phyloP scores from a whole-genome alignment of 306 rosid genomes.

The Lathyrus tuberosus region DNA sequence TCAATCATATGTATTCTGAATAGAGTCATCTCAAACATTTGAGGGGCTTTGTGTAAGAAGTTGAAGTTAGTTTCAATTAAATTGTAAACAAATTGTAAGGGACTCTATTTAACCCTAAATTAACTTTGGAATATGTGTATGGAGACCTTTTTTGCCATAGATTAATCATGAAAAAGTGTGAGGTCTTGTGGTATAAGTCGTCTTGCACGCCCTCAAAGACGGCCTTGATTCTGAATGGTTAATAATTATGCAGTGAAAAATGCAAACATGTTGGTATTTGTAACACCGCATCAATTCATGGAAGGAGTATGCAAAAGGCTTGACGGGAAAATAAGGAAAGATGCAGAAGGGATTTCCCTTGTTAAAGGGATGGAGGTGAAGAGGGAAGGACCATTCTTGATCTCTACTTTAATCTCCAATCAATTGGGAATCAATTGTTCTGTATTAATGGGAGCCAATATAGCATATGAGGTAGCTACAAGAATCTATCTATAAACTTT shows the following conservation, averaged over 20 bases:
- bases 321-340: conserved; percentile 62
- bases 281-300: conserved; percentile 93
- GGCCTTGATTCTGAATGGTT: not conserved
- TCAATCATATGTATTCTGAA: too few species aligned
- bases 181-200: too few species aligned
- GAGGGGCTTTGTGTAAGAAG: too few species aligned
- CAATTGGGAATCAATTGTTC: conserved; percentile 76
- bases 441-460: conserved; percentile 94
- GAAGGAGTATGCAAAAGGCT: conserved; percentile 80
- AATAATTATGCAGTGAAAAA: conserved; percentile 63
- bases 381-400: conserved; percentile 96
- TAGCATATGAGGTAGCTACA: conserved; percentile 74
- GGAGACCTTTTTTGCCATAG: too few species aligned
- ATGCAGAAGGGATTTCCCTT: conserved; percentile 83
- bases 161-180: too few species aligned
- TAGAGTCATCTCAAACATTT: too few species aligned
- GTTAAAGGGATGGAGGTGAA: conserved; percentile 96
- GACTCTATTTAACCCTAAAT: too few species aligned
- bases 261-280: conserved; percentile 88
- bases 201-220: too few species aligned
- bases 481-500: not conserved
- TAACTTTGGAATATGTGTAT: too few species aligned
- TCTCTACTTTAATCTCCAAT: conserved; percentile 74
- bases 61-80: too few species aligned
- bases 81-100: too few species aligned